A percentile compares a stretch with the other conserved stretches of the same genome.
Conservation (phyloP, 148 eudicot species). For the Fagopyrum esculentum region DNA sequence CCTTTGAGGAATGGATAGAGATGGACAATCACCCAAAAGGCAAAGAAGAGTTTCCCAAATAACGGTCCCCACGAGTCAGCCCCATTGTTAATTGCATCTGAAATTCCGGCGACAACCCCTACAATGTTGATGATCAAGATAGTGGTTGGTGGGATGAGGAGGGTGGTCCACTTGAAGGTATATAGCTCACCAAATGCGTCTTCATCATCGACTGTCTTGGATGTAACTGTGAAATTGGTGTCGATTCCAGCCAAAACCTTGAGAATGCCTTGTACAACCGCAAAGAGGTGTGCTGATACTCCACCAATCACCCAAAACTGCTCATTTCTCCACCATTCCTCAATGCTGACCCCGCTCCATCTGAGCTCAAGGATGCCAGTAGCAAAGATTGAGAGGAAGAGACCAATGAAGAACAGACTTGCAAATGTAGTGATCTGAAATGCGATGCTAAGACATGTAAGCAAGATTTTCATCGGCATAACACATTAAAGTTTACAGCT, state of each 20-base stretch:
- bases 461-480: neutral
- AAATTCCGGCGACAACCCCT: conserved; percentile 97
- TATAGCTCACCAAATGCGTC: conserved; percentile 73
- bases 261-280: conserved; percentile 85
- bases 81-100: conserved; percentile 93
- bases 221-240: conserved; percentile 24
- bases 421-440: conserved; percentile 92
- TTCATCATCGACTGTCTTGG: conserved; percentile 83
- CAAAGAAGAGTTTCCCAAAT: conserved; percentile 91
- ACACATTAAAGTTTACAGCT: neutral
- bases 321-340: conserved; percentile 99
- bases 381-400: conserved; percentile 75
- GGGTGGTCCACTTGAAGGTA: conserved; percentile 91
- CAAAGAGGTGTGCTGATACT: conserved; percentile 94
- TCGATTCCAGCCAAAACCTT: conserved; percentile 89
- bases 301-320: conserved; percentile 34
- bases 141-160: conserved; percentile 93
- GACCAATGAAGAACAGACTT: conserved; percentile 90
- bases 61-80: conserved; percentile 94
- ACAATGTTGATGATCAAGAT: conserved; percentile 78
- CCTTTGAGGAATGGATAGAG: conserved; percentile 94
- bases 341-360: conserved; percentile 99
- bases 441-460: neutral
- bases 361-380: conserved; percentile 96
- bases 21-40: conserved; percentile 96